These are phyloP conservation scores for Geotrichum carabidarum DNA, from an alignment of 1,139 yeast genomes.

Conservation along the genomic window DNA sequence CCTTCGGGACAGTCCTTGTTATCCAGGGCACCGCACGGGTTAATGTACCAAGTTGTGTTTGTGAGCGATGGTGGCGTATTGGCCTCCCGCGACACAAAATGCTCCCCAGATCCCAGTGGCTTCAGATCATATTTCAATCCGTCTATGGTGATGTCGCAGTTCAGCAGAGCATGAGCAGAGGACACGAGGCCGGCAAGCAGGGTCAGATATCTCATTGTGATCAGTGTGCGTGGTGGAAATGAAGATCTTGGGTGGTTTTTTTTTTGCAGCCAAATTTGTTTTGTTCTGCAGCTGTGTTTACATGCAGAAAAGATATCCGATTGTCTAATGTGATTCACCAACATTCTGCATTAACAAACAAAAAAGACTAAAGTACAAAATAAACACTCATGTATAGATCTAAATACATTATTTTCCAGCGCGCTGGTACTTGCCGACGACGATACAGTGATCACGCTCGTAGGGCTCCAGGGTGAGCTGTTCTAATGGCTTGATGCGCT, in stretches of 20 bases:
- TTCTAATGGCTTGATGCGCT: conserved; percentile 96
- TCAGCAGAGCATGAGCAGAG: conserved; percentile 37
- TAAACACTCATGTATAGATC: conserved; percentile 48
- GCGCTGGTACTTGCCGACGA: conserved; percentile 94
- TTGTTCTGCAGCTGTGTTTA: background rate
- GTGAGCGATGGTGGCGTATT: conserved; percentile 78
- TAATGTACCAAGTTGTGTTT: conserved; percentile 59
- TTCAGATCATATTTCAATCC: conserved; percentile 42
- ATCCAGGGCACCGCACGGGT: conserved; percentile 56
- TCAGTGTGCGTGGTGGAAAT: background rate
- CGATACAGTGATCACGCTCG: conserved; percentile 99
- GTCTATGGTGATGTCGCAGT: conserved; percentile 45
- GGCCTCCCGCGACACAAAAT: conserved; percentile 39
- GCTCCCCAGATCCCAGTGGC: conserved; percentile 45
- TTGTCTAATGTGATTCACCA: background rate
- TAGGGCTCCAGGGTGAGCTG: conserved; percentile 94
- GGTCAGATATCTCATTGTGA: conserved; percentile 1
- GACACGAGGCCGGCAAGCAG: conserved; percentile 19
- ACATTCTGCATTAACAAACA: background rate
- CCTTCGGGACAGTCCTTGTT: conserved; percentile 54
- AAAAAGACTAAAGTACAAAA: conserved; percentile 45
- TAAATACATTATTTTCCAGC: conserved; percentile 86
- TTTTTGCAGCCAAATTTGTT: background rate
- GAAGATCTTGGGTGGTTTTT: background rate
- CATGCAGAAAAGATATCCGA: background rate